phyloP scores from a whole-genome alignment of 768 basidiomycete species.

The Russula foetens region DNA sequence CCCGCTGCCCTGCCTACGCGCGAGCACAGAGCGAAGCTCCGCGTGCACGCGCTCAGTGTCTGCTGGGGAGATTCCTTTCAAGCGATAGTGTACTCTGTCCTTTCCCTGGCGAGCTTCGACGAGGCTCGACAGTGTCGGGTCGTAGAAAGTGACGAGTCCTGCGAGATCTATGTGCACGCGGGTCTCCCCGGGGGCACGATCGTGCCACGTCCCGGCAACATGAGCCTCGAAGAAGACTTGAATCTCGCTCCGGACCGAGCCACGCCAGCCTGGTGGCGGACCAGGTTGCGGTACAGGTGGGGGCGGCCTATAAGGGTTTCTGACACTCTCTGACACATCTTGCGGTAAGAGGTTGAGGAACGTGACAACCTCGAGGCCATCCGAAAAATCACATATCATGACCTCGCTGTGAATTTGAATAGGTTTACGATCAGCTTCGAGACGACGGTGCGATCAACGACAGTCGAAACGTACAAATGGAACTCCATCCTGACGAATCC shows the following conservation, averaged over 20 bases:
- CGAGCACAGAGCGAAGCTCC: constrained; percentile 27
- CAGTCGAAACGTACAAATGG: constrained; percentile 12
- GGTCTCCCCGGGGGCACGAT: constrained; percentile 35
- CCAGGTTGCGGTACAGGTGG: neutral
- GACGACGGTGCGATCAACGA: neutral
- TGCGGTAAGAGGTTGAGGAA: constrained; percentile 3
- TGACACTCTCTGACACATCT: neutral
- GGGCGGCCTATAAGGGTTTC: neutral
- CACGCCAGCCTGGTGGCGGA: constrained; percentile 18
- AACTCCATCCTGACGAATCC: constrained; percentile 26
- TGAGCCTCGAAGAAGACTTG: constrained; percentile 19
- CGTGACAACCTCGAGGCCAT: constrained; percentile 11
- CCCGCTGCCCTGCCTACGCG: constrained; percentile 5
- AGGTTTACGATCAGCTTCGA: neutral
- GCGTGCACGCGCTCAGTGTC: constrained; percentile 24
- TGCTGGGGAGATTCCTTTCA: constrained; percentile 26
- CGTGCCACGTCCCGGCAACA: constrained; percentile 35
- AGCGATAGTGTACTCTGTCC: constrained; percentile 31
- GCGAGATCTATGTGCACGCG: constrained; percentile 37
- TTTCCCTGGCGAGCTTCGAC: constrained; percentile 25
- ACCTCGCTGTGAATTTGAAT: constrained; percentile 10
- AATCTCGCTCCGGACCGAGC: neutral
- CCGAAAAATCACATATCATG: constrained; percentile 13
- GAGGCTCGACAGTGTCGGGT: constrained; percentile 32
- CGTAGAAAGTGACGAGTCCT: constrained; percentile 38